These are phyloP conservation scores for Pythium sp. DNA, from an alignment of 352 stramenopile genomes.

Conservation along the genomic window DNA sequence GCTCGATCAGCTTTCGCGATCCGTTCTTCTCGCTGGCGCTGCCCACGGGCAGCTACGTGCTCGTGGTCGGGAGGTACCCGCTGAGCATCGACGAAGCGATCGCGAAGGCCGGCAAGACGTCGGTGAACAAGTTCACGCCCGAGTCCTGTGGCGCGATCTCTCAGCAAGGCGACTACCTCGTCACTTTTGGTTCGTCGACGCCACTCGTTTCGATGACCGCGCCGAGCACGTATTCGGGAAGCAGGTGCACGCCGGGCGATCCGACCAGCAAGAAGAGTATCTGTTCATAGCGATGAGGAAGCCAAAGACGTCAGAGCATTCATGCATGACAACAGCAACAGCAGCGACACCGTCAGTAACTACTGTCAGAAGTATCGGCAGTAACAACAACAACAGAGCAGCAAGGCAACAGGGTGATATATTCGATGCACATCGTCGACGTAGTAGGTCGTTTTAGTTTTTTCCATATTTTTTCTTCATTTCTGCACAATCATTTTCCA, in stretches of 20 bases:
- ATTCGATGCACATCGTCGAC: background rate
- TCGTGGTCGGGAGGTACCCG: conserved; percentile 67
- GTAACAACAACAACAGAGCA: background rate
- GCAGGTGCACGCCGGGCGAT: conserved; percentile 26
- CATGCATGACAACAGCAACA: background rate
- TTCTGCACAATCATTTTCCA: background rate
- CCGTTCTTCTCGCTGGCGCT: conserved; percentile 66
- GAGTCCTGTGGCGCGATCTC: conserved; percentile 43
- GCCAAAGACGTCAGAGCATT: background rate
- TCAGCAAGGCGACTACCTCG: conserved; percentile 49
- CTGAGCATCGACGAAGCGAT: conserved; percentile 57
- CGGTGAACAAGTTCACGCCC: conserved; percentile 40
- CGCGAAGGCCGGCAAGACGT: conserved; percentile 26
- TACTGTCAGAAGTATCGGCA: background rate
- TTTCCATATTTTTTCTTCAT: background rate
- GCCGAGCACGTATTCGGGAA: conserved; percentile 41
- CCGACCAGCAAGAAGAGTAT: conserved; percentile 8
- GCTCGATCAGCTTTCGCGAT: conserved; percentile 68
- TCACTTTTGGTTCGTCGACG: conserved; percentile 38
- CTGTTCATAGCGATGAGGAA: conserved; percentile 1
- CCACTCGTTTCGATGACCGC: conserved; percentile 32
- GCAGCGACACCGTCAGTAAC: background rate
- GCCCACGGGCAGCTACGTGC: conserved; percentile 43
- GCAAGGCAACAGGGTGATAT: background rate
- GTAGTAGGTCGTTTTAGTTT: background rate